Conservation (phyloP, 352 stramenopile species). For the Pythium brassicae region DNA sequence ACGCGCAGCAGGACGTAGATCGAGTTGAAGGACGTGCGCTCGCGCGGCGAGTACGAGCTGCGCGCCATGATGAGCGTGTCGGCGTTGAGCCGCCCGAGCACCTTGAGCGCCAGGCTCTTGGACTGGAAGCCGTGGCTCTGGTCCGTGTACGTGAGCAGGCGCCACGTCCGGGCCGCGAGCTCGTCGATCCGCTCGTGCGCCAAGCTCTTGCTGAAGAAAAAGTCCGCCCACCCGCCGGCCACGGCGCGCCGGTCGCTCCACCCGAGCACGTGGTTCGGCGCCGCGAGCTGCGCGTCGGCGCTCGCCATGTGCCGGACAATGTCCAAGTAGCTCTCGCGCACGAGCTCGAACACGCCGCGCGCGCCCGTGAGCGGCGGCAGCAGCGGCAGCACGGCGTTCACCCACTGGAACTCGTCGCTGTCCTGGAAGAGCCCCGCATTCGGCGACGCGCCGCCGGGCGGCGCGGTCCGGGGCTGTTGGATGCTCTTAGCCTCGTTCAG, state of each 20-base stretch:
- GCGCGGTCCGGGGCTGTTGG: background rate
- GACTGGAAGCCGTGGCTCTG: constrained; percentile 24
- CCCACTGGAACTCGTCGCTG: constrained; percentile 15
- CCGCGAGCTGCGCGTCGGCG: constrained; percentile 9
- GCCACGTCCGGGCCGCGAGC: constrained; percentile 19
- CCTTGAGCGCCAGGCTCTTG: constrained; percentile 29
- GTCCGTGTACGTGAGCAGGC: constrained; percentile 20
- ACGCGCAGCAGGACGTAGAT: constrained; percentile 17
- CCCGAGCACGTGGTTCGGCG: constrained; percentile 24
- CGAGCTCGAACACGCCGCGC: constrained; percentile 4
- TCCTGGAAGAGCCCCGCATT: constrained; percentile 1
- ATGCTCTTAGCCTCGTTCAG: constrained; percentile 6
- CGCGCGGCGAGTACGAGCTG: constrained; percentile 19
- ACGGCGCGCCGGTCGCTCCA: constrained; percentile 25
- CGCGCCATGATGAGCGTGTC: constrained; percentile 20
- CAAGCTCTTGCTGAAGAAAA: constrained; percentile 28
- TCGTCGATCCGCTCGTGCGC: constrained; percentile 15
- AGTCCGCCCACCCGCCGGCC: constrained; percentile 13
- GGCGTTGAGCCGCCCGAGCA: constrained; percentile 24
- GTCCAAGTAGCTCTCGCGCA: constrained; percentile 8
- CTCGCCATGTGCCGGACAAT: constrained; percentile 17
- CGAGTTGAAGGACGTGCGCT: constrained; percentile 13
- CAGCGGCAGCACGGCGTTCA: constrained; percentile 14
- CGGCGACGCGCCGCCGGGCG: background rate
- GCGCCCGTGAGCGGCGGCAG: constrained; percentile 11